Evolutionary conservation across 805 yeast genomes (phyloP).

Genomic region (Alloascoidea africana): DNA sequence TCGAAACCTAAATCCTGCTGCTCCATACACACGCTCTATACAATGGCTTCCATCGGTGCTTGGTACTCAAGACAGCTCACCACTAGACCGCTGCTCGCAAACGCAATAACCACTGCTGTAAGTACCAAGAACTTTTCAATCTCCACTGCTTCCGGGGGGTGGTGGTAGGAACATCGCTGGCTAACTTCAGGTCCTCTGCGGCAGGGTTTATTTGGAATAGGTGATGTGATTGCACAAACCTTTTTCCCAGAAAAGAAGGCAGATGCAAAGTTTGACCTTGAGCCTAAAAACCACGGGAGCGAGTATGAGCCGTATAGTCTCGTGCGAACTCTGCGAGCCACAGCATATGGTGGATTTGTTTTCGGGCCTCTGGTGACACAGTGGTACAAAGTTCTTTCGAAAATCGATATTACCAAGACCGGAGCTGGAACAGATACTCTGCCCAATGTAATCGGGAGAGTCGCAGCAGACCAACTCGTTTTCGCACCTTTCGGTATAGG

Average conservation of each 20-base stretch:
- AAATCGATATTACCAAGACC: not conserved
- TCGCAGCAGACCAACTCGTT: conserved; percentile 51
- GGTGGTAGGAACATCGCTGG: not conserved
- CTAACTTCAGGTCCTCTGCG: not conserved
- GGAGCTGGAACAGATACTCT: not conserved
- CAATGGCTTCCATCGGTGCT: conserved; percentile 8
- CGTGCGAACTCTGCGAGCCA: conserved; percentile 43
- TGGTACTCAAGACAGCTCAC: conserved; percentile 13
- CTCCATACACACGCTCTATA: no score
- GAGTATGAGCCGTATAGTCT: conserved; percentile 1
- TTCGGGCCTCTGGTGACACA: conserved; percentile 64
- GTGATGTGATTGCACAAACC: conserved; percentile 61
- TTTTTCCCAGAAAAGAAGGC: conserved; percentile 22
- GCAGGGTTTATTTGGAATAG: conserved; percentile 44
- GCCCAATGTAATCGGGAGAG: conserved; percentile 29
- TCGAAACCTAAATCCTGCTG: no score
- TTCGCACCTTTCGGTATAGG: conserved; percentile 77
- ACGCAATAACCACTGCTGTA: conserved; percentile 32
- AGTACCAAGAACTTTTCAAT: conserved; percentile 5
- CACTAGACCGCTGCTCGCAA: conserved; percentile 26
- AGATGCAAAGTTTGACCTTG: conserved; percentile 3
- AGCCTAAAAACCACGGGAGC: no score
- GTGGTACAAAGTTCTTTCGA: conserved; percentile 46
- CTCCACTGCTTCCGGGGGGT: conserved; percentile 4
- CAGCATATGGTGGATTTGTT: conserved; percentile 52